These are phyloP conservation scores for Protomyces macrosporus DNA, from an alignment of 1,139 yeast species.

Conservation along the genomic window DNA sequence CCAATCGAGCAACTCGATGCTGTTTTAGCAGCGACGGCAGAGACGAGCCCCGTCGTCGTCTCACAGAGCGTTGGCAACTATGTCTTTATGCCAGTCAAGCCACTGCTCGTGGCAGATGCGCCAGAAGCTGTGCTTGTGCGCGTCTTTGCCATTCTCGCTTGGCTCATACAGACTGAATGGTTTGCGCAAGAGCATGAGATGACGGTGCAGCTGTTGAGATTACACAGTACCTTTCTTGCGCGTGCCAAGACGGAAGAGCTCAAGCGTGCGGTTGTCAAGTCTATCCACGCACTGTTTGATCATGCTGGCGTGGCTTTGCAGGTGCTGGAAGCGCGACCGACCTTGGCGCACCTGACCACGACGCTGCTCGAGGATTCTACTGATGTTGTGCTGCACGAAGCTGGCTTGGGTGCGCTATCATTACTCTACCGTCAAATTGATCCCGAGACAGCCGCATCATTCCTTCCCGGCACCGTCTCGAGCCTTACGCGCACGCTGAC, in stretches of 20 bases:
- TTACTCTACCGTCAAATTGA: conserved; percentile 2
- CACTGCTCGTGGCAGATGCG: conserved; percentile 1
- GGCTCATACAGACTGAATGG: conserved; percentile 15
- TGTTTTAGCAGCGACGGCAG: not conserved
- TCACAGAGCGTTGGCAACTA: conserved; percentile 16
- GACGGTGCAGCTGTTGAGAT: conserved; percentile 9
- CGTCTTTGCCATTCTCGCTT: conserved; percentile 4
- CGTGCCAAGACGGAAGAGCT: conserved; percentile 12
- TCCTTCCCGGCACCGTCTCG: conserved; percentile 19
- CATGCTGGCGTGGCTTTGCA: not conserved
- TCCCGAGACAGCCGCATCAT: conserved; percentile 6
- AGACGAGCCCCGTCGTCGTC: not conserved
- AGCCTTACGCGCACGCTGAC: not conserved
- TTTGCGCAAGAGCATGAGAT: not conserved
- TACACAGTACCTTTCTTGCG: conserved; percentile 3
- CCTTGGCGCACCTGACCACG: conserved; percentile 8
- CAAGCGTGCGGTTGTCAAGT: not conserved
- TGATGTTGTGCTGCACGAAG: not conserved
- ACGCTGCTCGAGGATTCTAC: not conserved
- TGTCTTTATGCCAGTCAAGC: conserved; percentile 16
- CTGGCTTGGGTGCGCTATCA: not conserved
- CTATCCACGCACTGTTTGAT: not conserved
- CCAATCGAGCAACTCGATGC: conserved; percentile 2
- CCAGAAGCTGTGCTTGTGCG: not conserved
- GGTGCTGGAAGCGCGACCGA: conserved; percentile 6